Evolutionary conservation across 192 early-diverging fungal species (phyloP).

Genomic region (Phlyctochytrium planicorne): DNA sequence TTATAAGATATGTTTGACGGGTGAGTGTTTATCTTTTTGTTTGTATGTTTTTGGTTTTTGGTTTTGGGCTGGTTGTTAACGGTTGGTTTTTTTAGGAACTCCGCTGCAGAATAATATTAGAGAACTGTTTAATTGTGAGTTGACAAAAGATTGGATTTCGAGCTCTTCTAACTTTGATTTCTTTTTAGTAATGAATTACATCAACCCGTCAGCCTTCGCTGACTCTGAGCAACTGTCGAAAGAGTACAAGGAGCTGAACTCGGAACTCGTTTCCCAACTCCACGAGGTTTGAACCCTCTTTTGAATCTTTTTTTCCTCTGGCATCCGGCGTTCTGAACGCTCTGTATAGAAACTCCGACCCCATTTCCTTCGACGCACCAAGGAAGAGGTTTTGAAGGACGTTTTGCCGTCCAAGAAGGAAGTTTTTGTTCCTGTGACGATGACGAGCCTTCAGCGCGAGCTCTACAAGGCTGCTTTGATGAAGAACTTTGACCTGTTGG

Average conservation of each 20-base stretch:
- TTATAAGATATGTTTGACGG: slow-evolving; percentile 64
- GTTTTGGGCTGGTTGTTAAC: too few species aligned
- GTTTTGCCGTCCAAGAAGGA: too few species aligned
- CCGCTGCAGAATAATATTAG: slow-evolving; percentile 72
- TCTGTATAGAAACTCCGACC: slow-evolving; percentile 51
- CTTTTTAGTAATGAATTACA: slow-evolving; percentile 2
- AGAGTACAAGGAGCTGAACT: slow-evolving; percentile 44
- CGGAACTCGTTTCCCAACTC: slow-evolving; percentile 58
- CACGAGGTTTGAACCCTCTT: slow-evolving; percentile 43
- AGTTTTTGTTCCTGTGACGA: slow-evolving; percentile 65
- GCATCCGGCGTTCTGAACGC: too few species aligned
- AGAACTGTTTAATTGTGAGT: slow-evolving; percentile 71
- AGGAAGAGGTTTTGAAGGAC: slow-evolving; percentile 47
- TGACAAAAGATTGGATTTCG: too few species aligned
- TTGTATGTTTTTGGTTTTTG: slow-evolving; percentile 14
- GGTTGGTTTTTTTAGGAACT: slow-evolving; percentile 53
- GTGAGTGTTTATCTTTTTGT: slow-evolving; percentile 40
- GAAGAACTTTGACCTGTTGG: slow-evolving; percentile 50
- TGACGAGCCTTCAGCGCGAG: slow-evolving; percentile 68
- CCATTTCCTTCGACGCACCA: slow-evolving; percentile 74
- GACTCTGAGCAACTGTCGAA: slow-evolving; percentile 52
- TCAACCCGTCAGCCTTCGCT: slow-evolving; percentile 56
- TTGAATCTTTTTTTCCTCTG: slow-evolving; percentile 5
- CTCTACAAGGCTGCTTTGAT: slow-evolving; percentile 65
- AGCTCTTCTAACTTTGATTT: slow-evolving; percentile 62